Base-by-base conservation (phyloP, 768 basidiomycete genomes). In the Aureoboletus auriporus region DNA sequence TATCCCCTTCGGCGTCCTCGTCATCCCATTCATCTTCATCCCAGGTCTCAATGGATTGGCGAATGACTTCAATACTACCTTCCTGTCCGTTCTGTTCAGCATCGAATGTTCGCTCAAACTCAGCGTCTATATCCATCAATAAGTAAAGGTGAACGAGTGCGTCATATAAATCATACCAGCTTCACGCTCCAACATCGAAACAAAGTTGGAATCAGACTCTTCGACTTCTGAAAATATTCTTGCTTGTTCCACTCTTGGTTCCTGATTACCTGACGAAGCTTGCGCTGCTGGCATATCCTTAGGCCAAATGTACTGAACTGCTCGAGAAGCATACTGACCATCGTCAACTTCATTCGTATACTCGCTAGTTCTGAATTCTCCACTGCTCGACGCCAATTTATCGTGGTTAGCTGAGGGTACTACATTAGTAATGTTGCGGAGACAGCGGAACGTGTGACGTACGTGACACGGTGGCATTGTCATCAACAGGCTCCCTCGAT, bases 1-100 rank as follows among this genome's bases (percentile, higher is more conserved):
- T 63, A 28, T 75, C 80, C 33, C 69, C 75, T 48, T 77, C 78
- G n/a, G 68, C 75, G 39, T 72, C 73, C 12, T 63, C 56, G 27
- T 68, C 61, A 34, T 60, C 52, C 55, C 66, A 68, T 26, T 65
- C 61, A 29, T 67, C 66, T 20, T 65, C 61, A 26, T 67, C 64
- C 67, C 65, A 69, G 1, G 45, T 47, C 17, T 51, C 50, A 2
- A 58, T 53, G 14, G 55, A 49, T 26, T 42, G 55, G 17, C 54
- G 53, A 12, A 46, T 12, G 20, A 41, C 47, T 49, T 56, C 63
- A 40, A 55, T 42, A 44, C 49, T 55, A 47, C 47, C 42, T 50
- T 53, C 47, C 31, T 59, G 53, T 52, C 47, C 50, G 5, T 23
- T 60, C 31, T 53, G 49, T 41, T 53, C 49, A 33, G 50, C 17